Evolutionary conservation across 768 basidiomycete species (phyloP), one percentile per base, ranked within the genome.

Genomic region (Leucosporidium scottii): DNA sequence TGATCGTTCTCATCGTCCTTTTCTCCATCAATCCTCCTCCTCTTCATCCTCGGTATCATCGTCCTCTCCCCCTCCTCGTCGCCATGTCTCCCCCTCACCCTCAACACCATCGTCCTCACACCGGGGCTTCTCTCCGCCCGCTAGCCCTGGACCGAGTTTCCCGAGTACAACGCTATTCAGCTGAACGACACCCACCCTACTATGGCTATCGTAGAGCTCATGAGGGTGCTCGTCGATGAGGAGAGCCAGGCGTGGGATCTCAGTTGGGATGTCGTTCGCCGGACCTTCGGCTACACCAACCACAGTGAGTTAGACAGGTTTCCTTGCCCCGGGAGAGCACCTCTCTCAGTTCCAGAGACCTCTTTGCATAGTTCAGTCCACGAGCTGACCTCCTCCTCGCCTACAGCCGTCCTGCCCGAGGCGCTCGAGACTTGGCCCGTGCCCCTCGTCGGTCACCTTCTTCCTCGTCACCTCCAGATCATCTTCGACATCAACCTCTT

Each of bases 251-350:
- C 80, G 2, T 99, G 92, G 89, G 84, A 85, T 70, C 74, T 79
- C 21, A 93, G 96, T 6, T 99, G 96, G 96, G 78, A 82, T 28
- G 91, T 98, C 73, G 86, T 88, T 55, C 90, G 86, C 61, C 87
- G 87, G 76, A 91, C 90, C 3, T 93, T 96, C 81, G 92, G 90
- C 79, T 98, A 92, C 81, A 97, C 93, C 15, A 96, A 94, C 78
- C 93, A 92, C 79, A 92, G 90, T 51, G 48, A 1, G 34, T 34
- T 34, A 10, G n/a, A n/a, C n/a, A n/a, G n/a, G n/a, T n/a, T n/a
- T n/a, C n/a, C n/a, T n/a, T n/a, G n/a, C n/a, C n/a, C n/a, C n/a
- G n/a, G n/a, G n/a, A n/a, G n/a, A n/a, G n/a, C n/a, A n/a, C n/a
- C n/a, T n/a, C n/a, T n/a, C n/a, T n/a, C n/a, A n/a, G n/a, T n/a